Evolutionary conservation across 1,284 basidiomycete species (phyloP).

Genomic region (Cutaneotrichosporon arboriforme): DNA sequence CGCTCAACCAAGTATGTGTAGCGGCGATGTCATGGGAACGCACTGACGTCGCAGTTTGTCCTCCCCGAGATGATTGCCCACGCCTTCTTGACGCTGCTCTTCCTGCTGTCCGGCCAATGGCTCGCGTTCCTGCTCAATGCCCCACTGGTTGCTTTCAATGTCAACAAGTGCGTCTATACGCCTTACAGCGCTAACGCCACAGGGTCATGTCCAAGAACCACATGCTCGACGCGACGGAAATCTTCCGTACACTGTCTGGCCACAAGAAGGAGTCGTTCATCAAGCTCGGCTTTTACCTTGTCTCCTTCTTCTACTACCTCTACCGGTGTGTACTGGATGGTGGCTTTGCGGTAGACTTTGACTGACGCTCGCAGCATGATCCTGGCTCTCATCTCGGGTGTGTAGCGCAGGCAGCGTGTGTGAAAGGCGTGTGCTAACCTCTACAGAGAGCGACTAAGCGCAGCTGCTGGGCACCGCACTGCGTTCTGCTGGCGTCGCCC

Average conservation of each 20-base stretch:
- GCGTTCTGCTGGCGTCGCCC: not conserved
- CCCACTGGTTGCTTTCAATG: conserved; percentile 84
- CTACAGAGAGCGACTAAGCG: conserved; percentile 10
- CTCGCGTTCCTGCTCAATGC: conserved; percentile 85
- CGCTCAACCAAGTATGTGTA: conserved; percentile 81
- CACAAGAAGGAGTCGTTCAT: conserved; percentile 98
- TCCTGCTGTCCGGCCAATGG: conserved; percentile 95
- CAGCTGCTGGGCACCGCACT: too few species aligned
- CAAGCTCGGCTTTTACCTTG: conserved; percentile 90
- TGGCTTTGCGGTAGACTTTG: too few species aligned
- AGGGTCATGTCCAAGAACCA: conserved; percentile 92
- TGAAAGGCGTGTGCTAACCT: not conserved
- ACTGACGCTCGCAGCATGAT: conserved; percentile 62
- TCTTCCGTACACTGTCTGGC: conserved; percentile 86
- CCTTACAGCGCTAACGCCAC: conserved; percentile 4
- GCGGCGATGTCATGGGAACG: not conserved
- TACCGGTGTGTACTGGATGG: conserved; percentile 63
- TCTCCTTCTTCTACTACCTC: conserved; percentile 95
- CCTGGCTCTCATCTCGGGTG: conserved; percentile 70
- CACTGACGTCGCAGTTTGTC: conserved; percentile 67
- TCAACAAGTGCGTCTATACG: conserved; percentile 70
- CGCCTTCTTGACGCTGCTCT: conserved; percentile 77
- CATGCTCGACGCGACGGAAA: conserved; percentile 99
- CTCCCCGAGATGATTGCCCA: conserved; percentile 94
- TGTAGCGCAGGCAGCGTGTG: conserved; percentile 6